Evolutionary conservation across 2,329 filamentous ascomycete species (phyloP), one percentile per base, ranked within the genome.

Genomic region (Periconia sp.): DNA sequence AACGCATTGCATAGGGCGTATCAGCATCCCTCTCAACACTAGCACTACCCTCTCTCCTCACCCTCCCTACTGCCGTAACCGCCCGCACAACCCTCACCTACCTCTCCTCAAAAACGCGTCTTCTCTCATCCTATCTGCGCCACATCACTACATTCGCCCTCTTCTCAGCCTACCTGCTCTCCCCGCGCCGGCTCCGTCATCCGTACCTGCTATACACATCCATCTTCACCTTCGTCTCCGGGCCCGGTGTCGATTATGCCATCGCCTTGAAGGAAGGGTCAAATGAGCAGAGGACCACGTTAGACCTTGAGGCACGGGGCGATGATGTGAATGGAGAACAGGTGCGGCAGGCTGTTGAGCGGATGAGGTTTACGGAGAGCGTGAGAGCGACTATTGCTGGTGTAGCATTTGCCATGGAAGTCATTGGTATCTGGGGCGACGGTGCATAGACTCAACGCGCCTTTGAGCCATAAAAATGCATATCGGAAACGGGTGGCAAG

Each of bases 141-240:
- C 77, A 82, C 54, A 71, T 95, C 56, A 85, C 89, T 38, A 81
- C 84, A 40, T 75, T 82, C 38, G 84, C 88, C 21, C 85, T 96
- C 61, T 75, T 89, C 56, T 80, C 92, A 54, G 89, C 91, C 50
- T 96, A 87, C 71, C 69, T 80, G 31, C 76, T 95, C 54, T 92
- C 91, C 2, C 88, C 91, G 0, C 79, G 83, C 18, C 81, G 84
- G 42, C 79, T 82, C 56, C 85, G 87, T 65, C 92, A 97, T 68
- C 92, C 92, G 0, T 97, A 96, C 68, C 84, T 96, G 18, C 72
- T 96, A 46, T 96, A 94, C 84, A 90, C 89, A 11, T 84, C 85
- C 3, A 72, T 90, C 18, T 79, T 91, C 43, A 81, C 85, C 30
- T 76, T 79, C 26, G 41, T 58, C 10, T 74, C 75, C 1, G 72